A percentile compares a stretch with the other conserved stretches of the same genome.
phyloP scores from a whole-genome alignment of 257 asterid genomes.

The Coffea eugenioides region DNA sequence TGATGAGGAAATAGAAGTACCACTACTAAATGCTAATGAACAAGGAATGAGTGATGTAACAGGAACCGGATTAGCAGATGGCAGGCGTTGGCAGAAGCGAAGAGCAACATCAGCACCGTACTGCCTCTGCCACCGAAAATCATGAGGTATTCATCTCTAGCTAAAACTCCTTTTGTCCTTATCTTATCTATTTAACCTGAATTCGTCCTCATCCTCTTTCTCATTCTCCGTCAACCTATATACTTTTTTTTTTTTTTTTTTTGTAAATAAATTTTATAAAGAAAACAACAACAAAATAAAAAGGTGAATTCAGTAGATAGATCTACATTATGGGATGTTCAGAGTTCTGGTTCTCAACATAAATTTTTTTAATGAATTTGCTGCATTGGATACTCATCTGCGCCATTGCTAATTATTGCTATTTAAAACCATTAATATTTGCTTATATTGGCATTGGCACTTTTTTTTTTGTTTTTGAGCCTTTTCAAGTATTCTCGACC shows the following conservation, averaged over 20 bases:
- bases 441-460: neutral
- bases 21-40: too few relatives aligned
- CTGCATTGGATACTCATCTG: neutral
- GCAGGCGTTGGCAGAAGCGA: slow-evolving; percentile 18
- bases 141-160: slow-evolving; percentile 25
- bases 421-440: neutral
- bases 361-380: too few relatives aligned
- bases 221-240: neutral
- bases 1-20: neutral
- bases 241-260: too few relatives aligned
- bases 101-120: slow-evolving; percentile 8
- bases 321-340: too few relatives aligned
- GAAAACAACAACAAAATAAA: neutral
- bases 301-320: neutral
- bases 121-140: slow-evolving; percentile 19
- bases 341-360: too few relatives aligned
- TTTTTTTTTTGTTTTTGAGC: neutral
- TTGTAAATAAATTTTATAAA: neutral
- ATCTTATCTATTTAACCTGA: neutral
- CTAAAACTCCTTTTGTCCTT: neutral
- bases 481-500: too few relatives aligned
- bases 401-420: neutral
- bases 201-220: neutral
- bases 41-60: neutral
- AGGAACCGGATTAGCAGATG: slow-evolving; percentile 15